phyloP scores from a whole-genome alignment of 192 early-diverging fungal genomes.

The Coemansia sp. region DNA sequence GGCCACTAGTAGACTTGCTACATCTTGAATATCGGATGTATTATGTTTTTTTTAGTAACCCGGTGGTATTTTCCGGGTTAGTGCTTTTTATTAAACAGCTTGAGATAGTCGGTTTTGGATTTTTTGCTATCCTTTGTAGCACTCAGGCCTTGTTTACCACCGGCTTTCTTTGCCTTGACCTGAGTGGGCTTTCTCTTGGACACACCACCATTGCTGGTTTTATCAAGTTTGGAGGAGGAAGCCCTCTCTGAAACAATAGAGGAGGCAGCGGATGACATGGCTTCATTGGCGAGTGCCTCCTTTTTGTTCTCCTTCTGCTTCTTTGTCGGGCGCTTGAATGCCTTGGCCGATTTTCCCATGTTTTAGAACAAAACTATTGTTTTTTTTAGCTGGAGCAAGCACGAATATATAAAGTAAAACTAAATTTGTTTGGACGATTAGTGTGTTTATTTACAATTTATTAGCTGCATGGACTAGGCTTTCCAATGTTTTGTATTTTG shows the following conservation, averaged over 20 bases:
- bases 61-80: too few species aligned
- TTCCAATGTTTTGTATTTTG: too few species aligned
- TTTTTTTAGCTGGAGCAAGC: too few species aligned
- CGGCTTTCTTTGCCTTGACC: conserved; percentile 21
- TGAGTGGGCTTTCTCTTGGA: conserved; percentile 21
- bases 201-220: conserved; percentile 21
- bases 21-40: too few species aligned
- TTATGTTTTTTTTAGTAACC: too few species aligned
- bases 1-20: too few species aligned
- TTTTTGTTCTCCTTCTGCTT: conserved; percentile 59
- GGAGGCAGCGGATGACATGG: background rate
- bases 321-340: conserved; percentile 61
- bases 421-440: too few species aligned
- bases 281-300: conserved; percentile 3
- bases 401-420: too few species aligned
- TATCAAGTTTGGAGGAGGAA: background rate
- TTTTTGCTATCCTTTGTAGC: conserved; percentile 1
- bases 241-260: too few species aligned
- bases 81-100: conserved; percentile 23
- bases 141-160: conserved; percentile 7
- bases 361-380: too few species aligned
- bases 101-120: conserved; percentile 20
- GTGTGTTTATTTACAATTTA: too few species aligned
- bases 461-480: too few species aligned
- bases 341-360: conserved; percentile 68